Percentiles rank a stretch among this genome's conserved stretches.
Evolutionary conservation across 2,329 filamentous ascomycete species (phyloP).

Genomic region (Neobulgaria alba): DNA sequence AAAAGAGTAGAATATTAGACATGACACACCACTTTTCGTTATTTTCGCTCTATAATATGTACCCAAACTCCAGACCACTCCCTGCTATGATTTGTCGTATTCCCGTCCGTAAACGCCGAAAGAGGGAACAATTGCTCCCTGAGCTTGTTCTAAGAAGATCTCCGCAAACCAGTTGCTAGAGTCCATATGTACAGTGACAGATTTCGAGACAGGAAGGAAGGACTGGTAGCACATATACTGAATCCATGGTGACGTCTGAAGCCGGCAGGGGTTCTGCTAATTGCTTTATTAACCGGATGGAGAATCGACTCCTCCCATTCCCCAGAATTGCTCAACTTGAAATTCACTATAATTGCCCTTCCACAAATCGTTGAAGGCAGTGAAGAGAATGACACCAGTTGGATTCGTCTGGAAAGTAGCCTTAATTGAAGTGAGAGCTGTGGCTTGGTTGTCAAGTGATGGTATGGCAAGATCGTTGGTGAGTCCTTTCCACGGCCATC

Average conservation of each 20-base stretch:
- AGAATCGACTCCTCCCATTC: constrained; percentile 37
- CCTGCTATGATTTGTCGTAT: constrained; percentile 5
- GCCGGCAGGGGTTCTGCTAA: too few species aligned
- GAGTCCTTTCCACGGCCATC: constrained; percentile 67
- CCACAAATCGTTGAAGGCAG: constrained; percentile 73
- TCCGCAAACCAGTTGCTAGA: too few species aligned
- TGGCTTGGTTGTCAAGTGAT: constrained; percentile 53
- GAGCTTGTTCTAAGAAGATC: too few species aligned
- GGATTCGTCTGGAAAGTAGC: constrained; percentile 43
- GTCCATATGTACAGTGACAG: too few species aligned
- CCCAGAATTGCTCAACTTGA: constrained; percentile 71
- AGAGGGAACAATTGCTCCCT: too few species aligned
- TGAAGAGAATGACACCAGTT: constrained; percentile 60
- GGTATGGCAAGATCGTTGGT: constrained; percentile 63
- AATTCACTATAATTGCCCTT: constrained; percentile 55
- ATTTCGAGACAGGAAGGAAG: too few species aligned
- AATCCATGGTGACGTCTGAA: too few species aligned
- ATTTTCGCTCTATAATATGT: constrained; percentile 13
- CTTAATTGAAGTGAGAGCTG: constrained; percentile 58
- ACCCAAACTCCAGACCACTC: constrained; percentile 6
- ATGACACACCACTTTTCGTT: too few species aligned
- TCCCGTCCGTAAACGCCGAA: constrained; percentile 14
- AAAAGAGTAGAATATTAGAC: too few species aligned
- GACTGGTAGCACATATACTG: too few species aligned
- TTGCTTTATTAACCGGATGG: constrained; percentile 23